phyloP scores from a whole-genome alignment of 1,139 yeast species.

The Yamadazyma trypodendri region DNA sequence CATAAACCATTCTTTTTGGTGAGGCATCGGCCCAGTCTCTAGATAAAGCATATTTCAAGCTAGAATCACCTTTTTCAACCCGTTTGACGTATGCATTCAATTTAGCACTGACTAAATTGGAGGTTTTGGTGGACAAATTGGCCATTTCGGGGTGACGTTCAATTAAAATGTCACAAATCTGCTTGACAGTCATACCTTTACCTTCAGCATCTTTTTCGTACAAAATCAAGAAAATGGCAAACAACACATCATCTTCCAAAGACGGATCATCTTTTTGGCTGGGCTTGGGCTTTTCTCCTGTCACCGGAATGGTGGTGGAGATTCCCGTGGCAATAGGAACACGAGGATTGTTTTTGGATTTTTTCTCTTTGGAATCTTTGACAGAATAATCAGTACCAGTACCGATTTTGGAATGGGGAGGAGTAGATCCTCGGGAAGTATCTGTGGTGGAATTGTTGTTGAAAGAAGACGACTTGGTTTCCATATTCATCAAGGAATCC shows the following conservation, averaged over 20 bases:
- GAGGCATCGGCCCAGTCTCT: conserved; percentile 90
- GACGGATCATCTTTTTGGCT: conserved; percentile 57
- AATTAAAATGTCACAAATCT: conserved; percentile 70
- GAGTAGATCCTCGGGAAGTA: conserved; percentile 33
- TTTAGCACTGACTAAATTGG: conserved; percentile 77
- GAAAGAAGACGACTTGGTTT: conserved; percentile 15
- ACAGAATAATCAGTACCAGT: conserved; percentile 10
- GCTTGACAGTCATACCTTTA: conserved; percentile 82
- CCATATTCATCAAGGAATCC: conserved; percentile 39
- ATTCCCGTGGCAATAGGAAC: conserved; percentile 68
- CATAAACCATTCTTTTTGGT: conserved; percentile 85
- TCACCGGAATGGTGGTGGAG: conserved; percentile 74
- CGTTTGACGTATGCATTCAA: conserved; percentile 80
- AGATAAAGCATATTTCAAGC: conserved; percentile 67
- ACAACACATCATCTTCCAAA: conserved; percentile 72
- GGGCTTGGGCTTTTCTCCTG: conserved; percentile 78
- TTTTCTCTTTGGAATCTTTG: conserved; percentile 21
- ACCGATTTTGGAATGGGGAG: conserved; percentile 14
- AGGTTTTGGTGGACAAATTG: conserved; percentile 72
- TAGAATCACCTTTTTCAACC: conserved; percentile 76
- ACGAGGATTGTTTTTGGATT: conserved; percentile 38
- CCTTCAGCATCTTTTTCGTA: conserved; percentile 67
- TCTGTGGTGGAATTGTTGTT: conserved; percentile 21
- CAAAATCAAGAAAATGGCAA: conserved; percentile 68
- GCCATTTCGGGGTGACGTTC: conserved; percentile 82